Base-by-base conservation (phyloP, 345 rosid genomes). In the Lagerstroemia speciosa region DNA sequence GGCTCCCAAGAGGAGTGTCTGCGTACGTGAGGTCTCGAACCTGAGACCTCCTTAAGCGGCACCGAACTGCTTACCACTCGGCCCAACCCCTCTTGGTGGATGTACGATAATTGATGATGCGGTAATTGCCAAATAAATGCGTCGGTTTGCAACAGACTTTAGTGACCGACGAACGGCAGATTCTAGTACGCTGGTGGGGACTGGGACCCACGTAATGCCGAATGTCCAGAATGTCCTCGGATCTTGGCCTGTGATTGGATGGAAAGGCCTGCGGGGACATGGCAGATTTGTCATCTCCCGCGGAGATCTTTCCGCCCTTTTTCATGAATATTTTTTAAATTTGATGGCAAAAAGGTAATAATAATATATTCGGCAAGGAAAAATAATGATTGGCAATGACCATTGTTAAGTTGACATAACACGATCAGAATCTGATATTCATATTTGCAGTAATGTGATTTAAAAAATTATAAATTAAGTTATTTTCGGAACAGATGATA, bases 191-290 rank as follows among this genome's bases (percentile, higher is more conserved):
- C 8, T 9, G 29, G 60, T 9, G 12, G 12, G 29, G 30, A 1
- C 30, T 4, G 60, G 60, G 60, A n/a, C 29, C 53, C 60, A 53
- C 60, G 30, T 5, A 6, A 4, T 29, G 12, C 24, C 12, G 10
- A n/a, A n/a, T 53, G 60, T 53, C 60, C 60, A 53, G 30, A 8
- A 53, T 53, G 60, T 22, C 60, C 27, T n/a, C 60, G 60, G 60
- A 53, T 53, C 60, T 53, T n/a, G 60, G 60, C 29, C 60, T 53
- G 27, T 9, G 60, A 53, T n/a, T 53, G 60, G 60, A 22, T n/a
- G 60, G 60, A 24, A 53, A 8, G 60, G 24, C 9, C 29, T n/a
- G 60, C 29, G 10, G 60, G 60, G 29, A 24, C 60, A n/a, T 53
- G 60, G 60, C 60, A 53, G 60, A 53, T 53, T 53, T 53, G 60